phyloP scores from a whole-genome alignment of 495 filamentous ascomycete genomes.

The Lophium mytilinum region DNA sequence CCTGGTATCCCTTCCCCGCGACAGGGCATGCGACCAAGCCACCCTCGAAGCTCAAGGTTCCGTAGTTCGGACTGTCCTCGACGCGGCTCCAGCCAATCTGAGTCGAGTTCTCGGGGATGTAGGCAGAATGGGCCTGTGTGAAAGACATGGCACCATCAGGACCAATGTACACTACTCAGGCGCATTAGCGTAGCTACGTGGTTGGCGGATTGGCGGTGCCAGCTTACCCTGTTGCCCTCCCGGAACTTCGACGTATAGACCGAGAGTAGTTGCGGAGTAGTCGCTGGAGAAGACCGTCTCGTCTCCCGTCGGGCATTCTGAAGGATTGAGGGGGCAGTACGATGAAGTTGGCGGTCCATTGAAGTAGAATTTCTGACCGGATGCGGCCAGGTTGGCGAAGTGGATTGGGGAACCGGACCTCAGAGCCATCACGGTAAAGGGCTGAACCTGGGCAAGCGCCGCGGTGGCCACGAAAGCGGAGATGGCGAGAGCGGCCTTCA shows the following conservation, averaged over 20 bases:
- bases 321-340: background rate
- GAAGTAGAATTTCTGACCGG: background rate
- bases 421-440: background rate
- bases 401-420: slow-evolving; percentile 2
- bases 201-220: background rate
- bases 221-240: slow-evolving; percentile 45
- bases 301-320: slow-evolving; percentile 38
- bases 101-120: slow-evolving; percentile 46
- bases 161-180: slow-evolving; percentile 44
- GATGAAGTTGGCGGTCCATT: background rate
- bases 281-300: slow-evolving; percentile 37
- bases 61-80: slow-evolving; percentile 11
- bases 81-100: slow-evolving; percentile 17
- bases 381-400: background rate
- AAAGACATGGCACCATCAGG: slow-evolving; percentile 49
- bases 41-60: slow-evolving; percentile 5
- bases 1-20: slow-evolving; percentile 13
- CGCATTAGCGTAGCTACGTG: background rate
- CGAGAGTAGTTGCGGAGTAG: slow-evolving; percentile 15
- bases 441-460: background rate
- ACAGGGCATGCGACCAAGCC: slow-evolving; percentile 24
- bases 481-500: background rate
- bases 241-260: slow-evolving; percentile 48
- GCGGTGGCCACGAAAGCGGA: background rate
- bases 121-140: slow-evolving; percentile 52